Conservation (phyloP, 106 monocot species). For the Chionographis japonica region DNA sequence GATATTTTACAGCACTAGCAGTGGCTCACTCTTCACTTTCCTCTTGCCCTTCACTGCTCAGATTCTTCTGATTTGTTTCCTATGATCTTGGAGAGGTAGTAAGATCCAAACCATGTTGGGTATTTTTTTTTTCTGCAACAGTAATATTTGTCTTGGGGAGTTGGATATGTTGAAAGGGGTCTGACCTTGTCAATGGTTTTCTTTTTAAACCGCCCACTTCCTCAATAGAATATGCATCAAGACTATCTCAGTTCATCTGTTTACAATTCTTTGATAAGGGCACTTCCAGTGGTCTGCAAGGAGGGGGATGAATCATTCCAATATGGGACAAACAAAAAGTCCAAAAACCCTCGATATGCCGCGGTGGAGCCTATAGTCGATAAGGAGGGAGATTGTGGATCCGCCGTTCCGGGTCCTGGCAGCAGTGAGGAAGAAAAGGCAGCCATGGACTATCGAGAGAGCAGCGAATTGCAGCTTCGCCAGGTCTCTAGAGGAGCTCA, state of each 20-base stretch:
- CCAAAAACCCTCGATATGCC: neutral
- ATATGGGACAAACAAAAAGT: neutral
- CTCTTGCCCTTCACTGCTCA: too few relatives aligned
- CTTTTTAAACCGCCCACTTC: neutral
- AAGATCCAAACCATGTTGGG: neutral
- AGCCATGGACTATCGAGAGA: slow-evolving; percentile 16
- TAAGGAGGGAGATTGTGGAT: neutral
- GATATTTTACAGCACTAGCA: too few relatives aligned
- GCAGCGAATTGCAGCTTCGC: slow-evolving; percentile 30
- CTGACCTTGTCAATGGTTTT: slow-evolving; percentile 19
- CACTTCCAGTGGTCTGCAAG: slow-evolving; percentile 7
- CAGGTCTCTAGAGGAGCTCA: slow-evolving; percentile 38
- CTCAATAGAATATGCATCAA: slow-evolving; percentile 28
- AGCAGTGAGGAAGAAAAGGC: slow-evolving; percentile 9
- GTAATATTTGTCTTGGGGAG: neutral
- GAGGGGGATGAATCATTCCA: slow-evolving; percentile 2
- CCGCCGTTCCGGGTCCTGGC: neutral
- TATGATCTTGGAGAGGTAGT: neutral
- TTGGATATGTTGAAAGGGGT: neutral
- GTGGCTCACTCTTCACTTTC: too few relatives aligned
- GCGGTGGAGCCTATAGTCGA: neutral
- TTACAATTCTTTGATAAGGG: slow-evolving; percentile 43
- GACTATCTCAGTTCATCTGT: slow-evolving; percentile 34
- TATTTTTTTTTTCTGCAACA: neutral
- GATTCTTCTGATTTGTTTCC: too few relatives aligned